Percentiles rank a stretch among this genome's conserved stretches.
Evolutionary conservation across 345 rosid species (phyloP).

Genomic region (Bretschneidera sinensis): DNA sequence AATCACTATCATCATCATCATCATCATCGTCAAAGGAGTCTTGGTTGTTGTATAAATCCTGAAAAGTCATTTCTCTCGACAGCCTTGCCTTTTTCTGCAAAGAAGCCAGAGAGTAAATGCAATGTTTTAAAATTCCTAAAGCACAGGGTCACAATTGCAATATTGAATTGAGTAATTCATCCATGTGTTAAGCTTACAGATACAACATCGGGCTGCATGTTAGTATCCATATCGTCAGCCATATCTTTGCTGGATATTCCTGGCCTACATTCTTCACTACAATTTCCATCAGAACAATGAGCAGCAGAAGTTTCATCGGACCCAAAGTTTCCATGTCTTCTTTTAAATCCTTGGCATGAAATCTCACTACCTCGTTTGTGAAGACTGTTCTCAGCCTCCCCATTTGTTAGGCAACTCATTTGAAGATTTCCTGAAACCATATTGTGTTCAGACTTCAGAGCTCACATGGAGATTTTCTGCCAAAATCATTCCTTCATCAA

Average conservation of each 20-base stretch:
- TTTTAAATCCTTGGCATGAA: constrained; percentile 30
- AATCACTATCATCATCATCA: constrained; percentile 84
- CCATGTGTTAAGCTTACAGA: constrained; percentile 29
- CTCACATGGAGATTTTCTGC: constrained; percentile 19
- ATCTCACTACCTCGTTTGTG: constrained; percentile 19
- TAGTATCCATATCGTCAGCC: constrained; percentile 22
- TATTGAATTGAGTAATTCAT: constrained; percentile 1
- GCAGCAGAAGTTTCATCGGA: constrained; percentile 30
- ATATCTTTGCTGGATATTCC: constrained; percentile 12
- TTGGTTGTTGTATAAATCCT: constrained; percentile 58
- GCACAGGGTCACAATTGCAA: constrained; percentile 8
- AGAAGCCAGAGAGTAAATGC: not conserved
- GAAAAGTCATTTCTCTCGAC: constrained; percentile 61
- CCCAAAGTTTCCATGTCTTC: constrained; percentile 28
- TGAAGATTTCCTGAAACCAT: constrained; percentile 60
- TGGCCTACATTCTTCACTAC: constrained; percentile 23
- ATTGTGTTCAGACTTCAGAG: not conserved
- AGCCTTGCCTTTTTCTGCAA: constrained; percentile 45
- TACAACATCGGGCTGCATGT: constrained; percentile 25
- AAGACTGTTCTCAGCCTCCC: constrained; percentile 35
- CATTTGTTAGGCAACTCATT: constrained; percentile 26
- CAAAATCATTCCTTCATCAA: constrained; percentile 10
- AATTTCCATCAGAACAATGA: constrained; percentile 19
- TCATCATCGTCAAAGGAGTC: constrained; percentile 54
- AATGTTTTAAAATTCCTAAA: constrained; percentile 2